Evolutionary conservation across 179 eudicot species (phyloP).

Genomic region (Vitellaria paradoxa): DNA sequence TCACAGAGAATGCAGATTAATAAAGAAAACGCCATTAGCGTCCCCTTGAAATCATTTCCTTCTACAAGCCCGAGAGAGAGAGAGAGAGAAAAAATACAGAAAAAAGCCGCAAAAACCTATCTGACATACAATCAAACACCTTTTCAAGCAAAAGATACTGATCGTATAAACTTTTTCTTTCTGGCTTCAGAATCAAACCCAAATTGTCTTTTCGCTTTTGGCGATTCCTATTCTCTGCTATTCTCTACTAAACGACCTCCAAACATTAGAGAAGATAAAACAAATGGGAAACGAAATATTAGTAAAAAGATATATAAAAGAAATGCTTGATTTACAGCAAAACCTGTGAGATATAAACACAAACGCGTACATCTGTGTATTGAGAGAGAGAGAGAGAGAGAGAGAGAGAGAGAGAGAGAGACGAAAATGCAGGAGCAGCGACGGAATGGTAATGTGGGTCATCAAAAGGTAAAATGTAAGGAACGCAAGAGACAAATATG

Average conservation of each 20-base stretch:
- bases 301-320: background rate
- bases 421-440: too few species aligned
- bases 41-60: background rate
- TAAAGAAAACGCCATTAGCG: background rate
- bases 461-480: too few species aligned
- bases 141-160: background rate
- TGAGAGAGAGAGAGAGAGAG: background rate
- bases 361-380: too few species aligned
- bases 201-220: background rate
- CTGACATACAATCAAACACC: background rate
- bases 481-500: background rate
- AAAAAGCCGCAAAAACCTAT: background rate
- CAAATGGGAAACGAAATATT: background rate
- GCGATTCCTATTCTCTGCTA: background rate
- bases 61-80: background rate
- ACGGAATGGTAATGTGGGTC: too few species aligned
- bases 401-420: background rate
- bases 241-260: background rate
- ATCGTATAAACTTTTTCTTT: background rate
- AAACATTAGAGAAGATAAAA: background rate
- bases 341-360: background rate
- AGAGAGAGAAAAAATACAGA: background rate
- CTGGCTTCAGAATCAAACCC: constrained; percentile 9
- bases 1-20: background rate
- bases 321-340: background rate